phyloP scores from a whole-genome alignment of 2,329 filamentous ascomycete species.

The Dactylellina haptotyla region DNA sequence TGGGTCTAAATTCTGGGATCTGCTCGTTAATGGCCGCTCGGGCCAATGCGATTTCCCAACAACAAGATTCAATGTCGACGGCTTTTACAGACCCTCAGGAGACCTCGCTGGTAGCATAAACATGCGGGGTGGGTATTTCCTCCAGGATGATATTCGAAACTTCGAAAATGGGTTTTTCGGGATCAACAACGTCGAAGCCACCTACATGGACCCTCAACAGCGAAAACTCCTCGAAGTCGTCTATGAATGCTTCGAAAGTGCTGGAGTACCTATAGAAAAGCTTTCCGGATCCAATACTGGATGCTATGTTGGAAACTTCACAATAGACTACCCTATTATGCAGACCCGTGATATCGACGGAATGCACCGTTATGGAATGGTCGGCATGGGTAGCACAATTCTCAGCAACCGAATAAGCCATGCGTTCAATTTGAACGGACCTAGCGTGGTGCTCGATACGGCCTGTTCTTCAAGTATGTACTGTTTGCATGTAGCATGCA shows the following conservation, averaged over 20 bases:
- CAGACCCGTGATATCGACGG: slow-evolving; percentile 59
- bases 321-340: slow-evolving; percentile 17
- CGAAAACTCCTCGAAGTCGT: slow-evolving; percentile 79
- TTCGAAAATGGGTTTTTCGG: slow-evolving; percentile 88
- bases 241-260: slow-evolving; percentile 84
- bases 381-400: slow-evolving; percentile 63
- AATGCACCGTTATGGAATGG: slow-evolving; percentile 58
- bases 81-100: slow-evolving; percentile 18
- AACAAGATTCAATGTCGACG: slow-evolving; percentile 25
- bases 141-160: slow-evolving; percentile 76
- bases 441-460: slow-evolving; percentile 64
- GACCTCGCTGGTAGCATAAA: slow-evolving; percentile 5
- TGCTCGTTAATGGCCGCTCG: slow-evolving; percentile 2
- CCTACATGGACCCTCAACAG: slow-evolving; percentile 81
- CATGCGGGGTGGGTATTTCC: slow-evolving; percentile 57
- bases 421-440: slow-evolving; percentile 61
- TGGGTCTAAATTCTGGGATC: slow-evolving; percentile 17
- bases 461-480: slow-evolving; percentile 70
- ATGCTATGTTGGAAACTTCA: slow-evolving; percentile 28
- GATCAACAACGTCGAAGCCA: slow-evolving; percentile 83
- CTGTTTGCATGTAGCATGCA: slow-evolving; percentile 67
- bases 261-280: slow-evolving; percentile 68
- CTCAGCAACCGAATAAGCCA: slow-evolving; percentile 64
- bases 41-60: slow-evolving; percentile 22
- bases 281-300: slow-evolving; percentile 53